Evolutionary conservation across 306 rosid species (phyloP).

Genomic region (Parietaria judaica): DNA sequence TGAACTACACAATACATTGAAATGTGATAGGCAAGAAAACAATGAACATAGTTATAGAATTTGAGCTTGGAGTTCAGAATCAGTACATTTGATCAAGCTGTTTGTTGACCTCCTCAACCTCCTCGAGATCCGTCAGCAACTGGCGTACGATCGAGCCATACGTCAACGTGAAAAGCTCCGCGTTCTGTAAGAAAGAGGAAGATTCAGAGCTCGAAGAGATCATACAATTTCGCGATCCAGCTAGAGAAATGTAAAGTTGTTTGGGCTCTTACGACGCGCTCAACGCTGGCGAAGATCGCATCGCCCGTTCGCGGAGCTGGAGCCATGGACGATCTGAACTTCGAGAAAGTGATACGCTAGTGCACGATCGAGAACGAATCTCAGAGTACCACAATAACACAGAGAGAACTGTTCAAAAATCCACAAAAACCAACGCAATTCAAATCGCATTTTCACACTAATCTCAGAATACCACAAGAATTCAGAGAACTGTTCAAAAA

Average conservation of each 20-base stretch:
- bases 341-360: not conserved
- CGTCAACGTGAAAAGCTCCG: slow-evolving; percentile 92
- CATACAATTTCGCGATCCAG: not conserved
- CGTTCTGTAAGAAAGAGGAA: slow-evolving; percentile 37
- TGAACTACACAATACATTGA: too few relatives aligned
- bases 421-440: too few relatives aligned
- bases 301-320: slow-evolving; percentile 92
- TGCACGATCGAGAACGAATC: not conserved
- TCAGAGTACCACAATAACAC: not conserved
- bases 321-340: slow-evolving; percentile 49
- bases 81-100: slow-evolving; percentile 91
- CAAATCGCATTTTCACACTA: too few relatives aligned
- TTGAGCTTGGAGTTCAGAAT: not conserved
- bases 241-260: not conserved
- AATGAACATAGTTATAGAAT: not conserved
- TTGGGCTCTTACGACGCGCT: slow-evolving; percentile 65
- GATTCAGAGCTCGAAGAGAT: not conserved
- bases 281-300: slow-evolving; percentile 82
- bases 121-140: slow-evolving; percentile 96
- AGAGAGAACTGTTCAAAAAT: too few relatives aligned
- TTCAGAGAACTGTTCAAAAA: too few relatives aligned
- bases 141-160: slow-evolving; percentile 99
- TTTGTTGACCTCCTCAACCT: slow-evolving; percentile 96
- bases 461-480: too few relatives aligned
- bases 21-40: too few relatives aligned